Evolutionary conservation across 2,329 filamentous ascomycete genomes (phyloP).

Genomic region (Xylariaceae sp.): DNA sequence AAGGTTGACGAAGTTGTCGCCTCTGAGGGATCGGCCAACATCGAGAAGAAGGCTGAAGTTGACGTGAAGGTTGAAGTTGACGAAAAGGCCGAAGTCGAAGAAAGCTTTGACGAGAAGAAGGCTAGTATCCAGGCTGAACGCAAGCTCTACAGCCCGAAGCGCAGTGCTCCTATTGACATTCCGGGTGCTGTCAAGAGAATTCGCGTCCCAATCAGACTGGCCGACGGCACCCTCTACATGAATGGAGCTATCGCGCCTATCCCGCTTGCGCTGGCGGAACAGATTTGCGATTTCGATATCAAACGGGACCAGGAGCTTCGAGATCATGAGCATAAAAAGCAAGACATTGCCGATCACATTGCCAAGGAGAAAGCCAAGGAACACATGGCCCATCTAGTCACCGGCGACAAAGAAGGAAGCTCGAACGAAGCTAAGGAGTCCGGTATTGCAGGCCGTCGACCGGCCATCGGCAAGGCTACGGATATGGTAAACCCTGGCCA

Average conservation of each 20-base stretch:
- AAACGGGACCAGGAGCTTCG: background rate
- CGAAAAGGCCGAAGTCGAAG: too few species aligned
- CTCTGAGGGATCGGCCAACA: background rate
- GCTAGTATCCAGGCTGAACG: too few species aligned
- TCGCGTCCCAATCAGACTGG: background rate
- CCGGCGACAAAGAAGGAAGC: too few species aligned
- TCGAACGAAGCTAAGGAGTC: too few species aligned
- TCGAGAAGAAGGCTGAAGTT: background rate
- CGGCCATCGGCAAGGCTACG: too few species aligned
- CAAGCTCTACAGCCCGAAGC: background rate
- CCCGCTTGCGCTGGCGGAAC: background rate
- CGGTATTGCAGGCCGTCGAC: too few species aligned
- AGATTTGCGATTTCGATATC: too few species aligned
- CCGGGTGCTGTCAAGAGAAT: slow-evolving; percentile 2
- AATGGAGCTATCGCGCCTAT: background rate
- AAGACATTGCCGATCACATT: background rate
- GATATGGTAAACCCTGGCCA: too few species aligned
- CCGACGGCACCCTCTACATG: background rate
- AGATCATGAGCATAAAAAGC: background rate
- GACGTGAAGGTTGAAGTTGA: too few species aligned
- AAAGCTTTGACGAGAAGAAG: too few species aligned
- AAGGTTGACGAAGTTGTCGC: background rate
- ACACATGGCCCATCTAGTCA: too few species aligned
- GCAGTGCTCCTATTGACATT: slow-evolving; percentile 5
- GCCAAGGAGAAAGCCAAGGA: too few species aligned